Conservation (phyloP, 2,329 filamentous ascomycete genomes). For the Calonectria pauciramosa region DNA sequence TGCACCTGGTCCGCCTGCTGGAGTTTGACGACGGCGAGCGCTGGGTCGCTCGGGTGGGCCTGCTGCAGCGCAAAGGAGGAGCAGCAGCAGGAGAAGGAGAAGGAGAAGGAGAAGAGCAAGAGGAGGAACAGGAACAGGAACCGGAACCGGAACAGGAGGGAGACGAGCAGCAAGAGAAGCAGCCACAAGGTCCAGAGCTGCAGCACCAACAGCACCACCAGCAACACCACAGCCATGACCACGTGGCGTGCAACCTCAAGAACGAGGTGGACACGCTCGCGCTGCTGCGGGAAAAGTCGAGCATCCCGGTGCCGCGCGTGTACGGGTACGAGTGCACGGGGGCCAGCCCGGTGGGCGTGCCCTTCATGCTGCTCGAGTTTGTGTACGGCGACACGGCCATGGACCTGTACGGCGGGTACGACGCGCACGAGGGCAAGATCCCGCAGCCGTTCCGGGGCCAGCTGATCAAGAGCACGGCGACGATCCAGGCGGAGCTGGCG, state of each 20-base stretch:
- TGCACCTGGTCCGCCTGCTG: constrained; percentile 7
- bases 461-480: constrained; percentile 1
- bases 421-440: constrained; percentile 37
- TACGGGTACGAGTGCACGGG: constrained; percentile 39
- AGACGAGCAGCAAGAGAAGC: neutral
- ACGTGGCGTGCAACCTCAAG: neutral
- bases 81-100: neutral
- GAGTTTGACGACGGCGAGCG: constrained; percentile 16
- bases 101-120: neutral
- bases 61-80: neutral
- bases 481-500: constrained; percentile 1
- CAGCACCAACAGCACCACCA: neutral
- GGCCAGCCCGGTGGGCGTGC: constrained; percentile 40
- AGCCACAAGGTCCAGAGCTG: neutral
- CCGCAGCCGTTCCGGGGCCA: constrained; percentile 11
- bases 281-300: neutral
- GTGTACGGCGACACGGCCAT: constrained; percentile 46
- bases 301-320: constrained; percentile 42
- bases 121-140: neutral
- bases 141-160: neutral
- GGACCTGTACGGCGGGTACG: constrained; percentile 40
- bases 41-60: constrained; percentile 10
- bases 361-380: constrained; percentile 49
- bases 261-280: constrained; percentile 6
- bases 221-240: neutral